Base-by-base conservation (phyloP, 1,284 basidiomycete genomes). In the Ganoderma boninense region DNA sequence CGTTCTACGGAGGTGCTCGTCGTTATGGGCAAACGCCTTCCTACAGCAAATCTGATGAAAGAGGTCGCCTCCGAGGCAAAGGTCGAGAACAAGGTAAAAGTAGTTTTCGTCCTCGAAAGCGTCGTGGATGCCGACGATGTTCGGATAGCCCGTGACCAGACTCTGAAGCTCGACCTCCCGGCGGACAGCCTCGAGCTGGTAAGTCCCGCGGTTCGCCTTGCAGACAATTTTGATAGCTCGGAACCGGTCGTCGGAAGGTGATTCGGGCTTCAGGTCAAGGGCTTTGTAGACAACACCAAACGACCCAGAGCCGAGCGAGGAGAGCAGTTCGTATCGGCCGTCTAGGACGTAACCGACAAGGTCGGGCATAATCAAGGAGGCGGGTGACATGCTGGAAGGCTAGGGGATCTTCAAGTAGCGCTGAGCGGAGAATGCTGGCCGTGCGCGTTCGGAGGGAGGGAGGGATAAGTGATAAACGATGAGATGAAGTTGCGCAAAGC, bases 11-110 rank as follows among this genome's bases (percentile, higher is more conserved):
- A 89, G 85, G 67, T 87, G 79, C 38, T 79, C 80, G 75, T 90
- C 86, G 75, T 87, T 80, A 57, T 84, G 84, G 68, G 85, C 80
- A 80, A 89, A 92, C 16, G 74, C 40, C 54, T 81, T 78, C 69
- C 85, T 85, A 8, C 82, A 81, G 72, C 86, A 87, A 79, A 92
- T 89, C 82, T 89, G 88, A 26, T 84, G 82, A 78, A 90, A 91
- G 70, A 93, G 82, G 79, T 92, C 90, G 66, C 90, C 90, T 67
- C 89, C 87, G 49, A 85, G 82, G 79, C 87, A 89, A 77, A 87
- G 90, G 78, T 92, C 88, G 76, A 92, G 83, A 70, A 92, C 84
- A 73, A 91, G 85, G 79, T 87, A 92, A 76, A 88, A 82, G 79
- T 84, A 86, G 14, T 84, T 82, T 20, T 82, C 83, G 67, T 89